These are phyloP conservation scores for Cladosporium sphaerospermum DNA, from an alignment of 2,329 filamentous ascomycete genomes.

Conservation along the genomic window DNA sequence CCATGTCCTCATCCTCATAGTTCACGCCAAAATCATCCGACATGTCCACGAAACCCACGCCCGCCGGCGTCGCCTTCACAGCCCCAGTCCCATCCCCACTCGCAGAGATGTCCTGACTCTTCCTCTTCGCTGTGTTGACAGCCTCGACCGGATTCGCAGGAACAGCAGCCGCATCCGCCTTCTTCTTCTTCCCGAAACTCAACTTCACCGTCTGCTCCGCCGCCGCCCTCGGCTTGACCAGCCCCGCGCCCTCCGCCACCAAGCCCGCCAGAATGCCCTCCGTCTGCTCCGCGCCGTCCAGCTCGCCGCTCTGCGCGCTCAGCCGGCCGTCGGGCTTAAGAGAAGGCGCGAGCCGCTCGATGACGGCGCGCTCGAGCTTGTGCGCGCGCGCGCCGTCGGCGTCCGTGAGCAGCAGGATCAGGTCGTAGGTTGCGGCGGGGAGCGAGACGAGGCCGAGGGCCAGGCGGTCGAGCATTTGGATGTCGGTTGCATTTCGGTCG, in stretches of 20 bases:
- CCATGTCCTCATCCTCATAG: constrained; percentile 27
- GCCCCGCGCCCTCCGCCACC: constrained; percentile 52
- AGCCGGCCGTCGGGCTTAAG: constrained; percentile 65
- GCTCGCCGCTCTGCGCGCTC: constrained; percentile 60
- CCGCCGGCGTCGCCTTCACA: constrained; percentile 42
- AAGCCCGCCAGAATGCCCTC: constrained; percentile 83
- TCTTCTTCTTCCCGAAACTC: constrained; percentile 57
- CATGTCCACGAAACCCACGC: constrained; percentile 63
- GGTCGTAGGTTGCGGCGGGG: constrained; percentile 70
- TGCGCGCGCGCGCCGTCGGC: constrained; percentile 63
- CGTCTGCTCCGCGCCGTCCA: constrained; percentile 53
- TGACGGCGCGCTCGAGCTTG: constrained; percentile 62
- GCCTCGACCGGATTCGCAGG: constrained; percentile 30
- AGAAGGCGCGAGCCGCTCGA: constrained; percentile 61
- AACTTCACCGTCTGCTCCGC: constrained; percentile 39
- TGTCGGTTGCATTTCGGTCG: constrained; percentile 71
- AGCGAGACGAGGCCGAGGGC: constrained; percentile 74
- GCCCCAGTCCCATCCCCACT: constrained; percentile 32
- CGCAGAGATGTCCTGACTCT: constrained; percentile 25
- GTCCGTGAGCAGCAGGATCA: constrained; percentile 77
- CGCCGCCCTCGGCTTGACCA: constrained; percentile 53
- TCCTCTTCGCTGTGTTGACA: constrained; percentile 27
- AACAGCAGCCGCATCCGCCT: constrained; percentile 35
- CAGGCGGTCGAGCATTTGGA: constrained; percentile 97
- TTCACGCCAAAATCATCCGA: constrained; percentile 54